Percentiles rank a stretch among this genome's conserved stretches.
Evolutionary conservation across 1,139 yeast species (phyloP).

Genomic region (Kodamaea suecica): DNA sequence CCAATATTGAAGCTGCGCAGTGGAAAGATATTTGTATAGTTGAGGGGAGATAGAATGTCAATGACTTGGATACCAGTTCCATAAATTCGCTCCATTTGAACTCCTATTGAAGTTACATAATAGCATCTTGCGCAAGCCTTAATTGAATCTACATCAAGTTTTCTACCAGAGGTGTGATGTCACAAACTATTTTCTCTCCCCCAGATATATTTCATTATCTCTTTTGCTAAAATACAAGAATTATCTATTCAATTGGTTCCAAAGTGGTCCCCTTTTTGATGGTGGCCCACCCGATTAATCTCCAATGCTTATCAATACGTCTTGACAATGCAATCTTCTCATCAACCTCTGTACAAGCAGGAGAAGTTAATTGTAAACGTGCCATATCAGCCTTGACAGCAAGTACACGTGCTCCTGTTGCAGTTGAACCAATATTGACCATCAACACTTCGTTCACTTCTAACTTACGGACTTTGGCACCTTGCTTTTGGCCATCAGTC

Average conservation of each 20-base stretch:
- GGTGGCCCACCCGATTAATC: constrained; percentile 99
- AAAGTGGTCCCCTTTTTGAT: constrained; percentile 91
- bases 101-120: no score
- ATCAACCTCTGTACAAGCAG: constrained; percentile 97
- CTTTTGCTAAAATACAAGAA: not conserved
- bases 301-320: constrained; percentile 99
- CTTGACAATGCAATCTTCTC: constrained; percentile 98
- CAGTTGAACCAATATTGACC: constrained; percentile 99
- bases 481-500: constrained; percentile 94
- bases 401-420: constrained; percentile 98
- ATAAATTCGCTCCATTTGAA: no score
- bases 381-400: constrained; percentile 99
- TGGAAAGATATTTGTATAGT: no score
- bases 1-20: no score
- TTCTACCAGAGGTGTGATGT: no score
- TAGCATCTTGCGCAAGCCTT: no score
- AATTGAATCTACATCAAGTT: no score
- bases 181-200: no score
- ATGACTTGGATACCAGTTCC: no score
- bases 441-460: constrained; percentile 93
- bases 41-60: no score
- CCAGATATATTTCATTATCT: no score
- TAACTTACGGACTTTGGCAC: constrained; percentile 91
- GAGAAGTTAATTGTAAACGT: constrained; percentile 91
- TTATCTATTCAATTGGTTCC: constrained; percentile 53